Evolutionary conservation across 345 rosid species (phyloP).

Genomic region (Leavenworthia alabamica): DNA sequence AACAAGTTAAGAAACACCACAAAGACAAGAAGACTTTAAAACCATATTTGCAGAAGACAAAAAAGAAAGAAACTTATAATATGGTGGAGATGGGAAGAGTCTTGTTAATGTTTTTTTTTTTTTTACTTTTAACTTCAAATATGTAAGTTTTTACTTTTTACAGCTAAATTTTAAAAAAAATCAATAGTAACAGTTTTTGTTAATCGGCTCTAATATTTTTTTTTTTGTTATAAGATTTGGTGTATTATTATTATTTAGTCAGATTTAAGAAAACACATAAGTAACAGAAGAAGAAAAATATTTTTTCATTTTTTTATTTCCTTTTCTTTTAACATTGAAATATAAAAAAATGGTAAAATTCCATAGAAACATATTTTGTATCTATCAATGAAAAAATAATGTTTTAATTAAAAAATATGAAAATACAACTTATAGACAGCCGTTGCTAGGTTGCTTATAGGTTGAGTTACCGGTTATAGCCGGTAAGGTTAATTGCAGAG

Average conservation of each 20-base stretch:
- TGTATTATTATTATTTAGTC: not conserved
- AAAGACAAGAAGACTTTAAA: slow-evolving; percentile 22
- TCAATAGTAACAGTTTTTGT: no score
- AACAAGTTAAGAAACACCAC: slow-evolving; percentile 27
- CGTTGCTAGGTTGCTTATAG: slow-evolving; percentile 35
- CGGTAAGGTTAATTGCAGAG: slow-evolving; percentile 32
- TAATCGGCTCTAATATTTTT: no score
- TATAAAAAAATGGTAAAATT: not conserved
- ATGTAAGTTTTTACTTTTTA: no score
- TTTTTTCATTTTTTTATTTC: not conserved
- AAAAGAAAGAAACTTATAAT: slow-evolving; percentile 10
- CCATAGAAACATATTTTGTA: not conserved
- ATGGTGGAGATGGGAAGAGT: slow-evolving; percentile 17
- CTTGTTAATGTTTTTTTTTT: not conserved
- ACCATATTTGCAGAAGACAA: slow-evolving; percentile 17
- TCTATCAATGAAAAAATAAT: not conserved
- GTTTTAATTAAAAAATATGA: not conserved
- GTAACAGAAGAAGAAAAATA: not conserved
- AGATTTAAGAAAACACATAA: not conserved
- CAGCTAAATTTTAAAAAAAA: no score
- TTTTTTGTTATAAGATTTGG: not conserved
- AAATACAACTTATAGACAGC: slow-evolving; percentile 24
- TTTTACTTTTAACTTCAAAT: no score
- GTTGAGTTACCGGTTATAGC: slow-evolving; percentile 40
- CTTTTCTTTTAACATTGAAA: not conserved